Conservation (phyloP, 192 early-diverging fungal genomes). For the Umbelopsis ramanniana region DNA sequence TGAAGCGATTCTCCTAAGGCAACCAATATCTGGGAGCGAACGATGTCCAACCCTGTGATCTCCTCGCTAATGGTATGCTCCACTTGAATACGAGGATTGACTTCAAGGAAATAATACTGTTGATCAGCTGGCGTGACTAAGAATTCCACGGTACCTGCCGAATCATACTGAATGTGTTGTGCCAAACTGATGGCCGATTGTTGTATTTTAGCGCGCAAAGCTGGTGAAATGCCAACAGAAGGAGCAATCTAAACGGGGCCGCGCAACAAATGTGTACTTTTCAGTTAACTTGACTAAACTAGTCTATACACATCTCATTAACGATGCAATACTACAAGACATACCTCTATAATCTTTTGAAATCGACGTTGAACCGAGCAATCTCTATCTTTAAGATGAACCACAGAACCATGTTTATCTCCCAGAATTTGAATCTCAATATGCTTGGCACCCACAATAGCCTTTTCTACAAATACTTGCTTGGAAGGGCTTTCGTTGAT, state of each 20-base stretch:
- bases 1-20: slow-evolving; percentile 29
- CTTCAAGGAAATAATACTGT: slow-evolving; percentile 95
- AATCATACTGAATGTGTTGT: slow-evolving; percentile 85
- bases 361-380: slow-evolving; percentile 92
- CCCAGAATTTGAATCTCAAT: slow-evolving; percentile 96
- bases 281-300: too few species aligned
- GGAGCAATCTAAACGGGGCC: slow-evolving; percentile 30
- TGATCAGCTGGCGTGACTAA: slow-evolving; percentile 80
- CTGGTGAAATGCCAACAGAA: slow-evolving; percentile 66
- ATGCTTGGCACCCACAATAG: slow-evolving; percentile 80
- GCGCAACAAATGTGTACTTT: too few species aligned
- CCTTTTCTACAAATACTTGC: slow-evolving; percentile 88
- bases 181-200: slow-evolving; percentile 85
- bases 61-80: slow-evolving; percentile 97
- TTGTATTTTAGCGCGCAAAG: slow-evolving; percentile 70
- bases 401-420: slow-evolving; percentile 81
- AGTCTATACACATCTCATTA: too few species aligned
- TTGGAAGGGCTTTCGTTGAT: slow-evolving; percentile 87
- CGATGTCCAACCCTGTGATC: slow-evolving; percentile 87
- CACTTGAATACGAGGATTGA: slow-evolving; percentile 94
- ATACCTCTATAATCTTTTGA: slow-evolving; percentile 95
- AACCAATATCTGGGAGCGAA: slow-evolving; percentile 54
- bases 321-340: slow-evolving; percentile 16
- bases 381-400: slow-evolving; percentile 92
- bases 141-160: slow-evolving; percentile 96